Percentiles rank a stretch among this genome's conserved stretches.
phyloP scores from a whole-genome alignment of 495 filamentous ascomycete species.

The Penicillium salamii region DNA sequence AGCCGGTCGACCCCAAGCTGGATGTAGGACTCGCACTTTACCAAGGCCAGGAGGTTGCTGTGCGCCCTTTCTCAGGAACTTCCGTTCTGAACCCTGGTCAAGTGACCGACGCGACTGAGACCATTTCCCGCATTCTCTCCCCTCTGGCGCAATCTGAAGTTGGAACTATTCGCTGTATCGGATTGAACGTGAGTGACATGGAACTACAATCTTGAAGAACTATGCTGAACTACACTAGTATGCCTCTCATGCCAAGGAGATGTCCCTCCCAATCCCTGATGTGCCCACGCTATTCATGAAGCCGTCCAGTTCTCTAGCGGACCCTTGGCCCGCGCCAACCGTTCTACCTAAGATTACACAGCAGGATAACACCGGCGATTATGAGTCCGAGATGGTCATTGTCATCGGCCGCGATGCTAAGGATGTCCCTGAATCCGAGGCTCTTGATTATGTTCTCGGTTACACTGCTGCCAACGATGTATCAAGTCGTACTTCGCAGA shows the following conservation, averaged over 20 bases:
- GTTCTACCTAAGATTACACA: constrained; percentile 61
- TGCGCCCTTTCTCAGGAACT: constrained; percentile 52
- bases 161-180: constrained; percentile 63
- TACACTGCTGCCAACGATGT: constrained; percentile 82
- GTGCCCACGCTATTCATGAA: constrained; percentile 82
- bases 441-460: constrained; percentile 73
- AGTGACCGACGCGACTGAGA: constrained; percentile 46
- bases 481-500: constrained; percentile 74
- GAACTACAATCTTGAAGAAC: neutral
- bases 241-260: constrained; percentile 71
- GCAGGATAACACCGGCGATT: constrained; percentile 60
- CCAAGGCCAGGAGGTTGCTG: constrained; percentile 52
- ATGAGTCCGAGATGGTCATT: constrained; percentile 78
- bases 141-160: constrained; percentile 48
- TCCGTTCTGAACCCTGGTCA: constrained; percentile 53
- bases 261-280: constrained; percentile 66
- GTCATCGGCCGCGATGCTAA: constrained; percentile 68
- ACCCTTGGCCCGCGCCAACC: constrained; percentile 66
- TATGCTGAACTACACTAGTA: constrained; percentile 46
- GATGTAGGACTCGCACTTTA: constrained; percentile 56
- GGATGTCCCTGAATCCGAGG: constrained; percentile 66
- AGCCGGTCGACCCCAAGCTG: constrained; percentile 50
- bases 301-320: constrained; percentile 64
- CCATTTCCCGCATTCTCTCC: constrained; percentile 52
- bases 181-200: constrained; percentile 58